Percentiles rank a stretch among this genome's conserved stretches.
Conservation (phyloP, 257 asterid species). For the Solanum bukasovii region DNA sequence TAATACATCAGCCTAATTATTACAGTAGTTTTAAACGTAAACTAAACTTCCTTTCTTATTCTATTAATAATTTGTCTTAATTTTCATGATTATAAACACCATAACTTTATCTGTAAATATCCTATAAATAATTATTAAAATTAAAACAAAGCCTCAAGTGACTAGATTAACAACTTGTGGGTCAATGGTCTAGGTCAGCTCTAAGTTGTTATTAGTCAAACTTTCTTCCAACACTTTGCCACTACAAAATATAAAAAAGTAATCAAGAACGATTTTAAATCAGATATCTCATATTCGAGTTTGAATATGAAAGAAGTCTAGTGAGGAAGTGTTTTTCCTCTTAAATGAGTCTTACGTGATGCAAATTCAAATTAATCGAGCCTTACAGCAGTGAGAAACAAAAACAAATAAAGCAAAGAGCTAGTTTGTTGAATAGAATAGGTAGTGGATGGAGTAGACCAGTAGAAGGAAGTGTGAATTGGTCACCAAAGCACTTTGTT, state of each 20-base stretch:
- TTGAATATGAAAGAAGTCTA: neutral
- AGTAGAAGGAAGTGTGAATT: neutral
- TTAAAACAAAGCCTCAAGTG: neutral
- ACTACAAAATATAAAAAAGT: neutral
- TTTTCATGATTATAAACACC: neutral
- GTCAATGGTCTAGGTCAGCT: neutral
- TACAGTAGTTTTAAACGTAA: neutral
- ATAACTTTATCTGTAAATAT: neutral
- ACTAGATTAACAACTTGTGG: neutral
- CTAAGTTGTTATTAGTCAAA: neutral
- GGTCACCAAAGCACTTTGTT: neutral
- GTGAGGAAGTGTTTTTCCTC: fast-evolving
- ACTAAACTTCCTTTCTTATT: neutral
- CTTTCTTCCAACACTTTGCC: neutral
- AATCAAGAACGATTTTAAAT: neutral
- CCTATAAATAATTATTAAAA: neutral
- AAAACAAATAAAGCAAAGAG: neutral
- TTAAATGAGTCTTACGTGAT: neutral
- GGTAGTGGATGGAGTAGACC: neutral
- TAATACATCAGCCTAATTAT: neutral
- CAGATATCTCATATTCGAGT: neutral
- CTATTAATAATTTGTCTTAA: neutral
- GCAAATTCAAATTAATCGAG: neutral
- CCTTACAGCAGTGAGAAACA: too few relatives aligned
- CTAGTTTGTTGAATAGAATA: neutral